Percentiles rank a stretch among this genome's conserved stretches.
phyloP scores from a whole-genome alignment of 2,329 filamentous ascomycete species.

The Penicillium sp. region DNA sequence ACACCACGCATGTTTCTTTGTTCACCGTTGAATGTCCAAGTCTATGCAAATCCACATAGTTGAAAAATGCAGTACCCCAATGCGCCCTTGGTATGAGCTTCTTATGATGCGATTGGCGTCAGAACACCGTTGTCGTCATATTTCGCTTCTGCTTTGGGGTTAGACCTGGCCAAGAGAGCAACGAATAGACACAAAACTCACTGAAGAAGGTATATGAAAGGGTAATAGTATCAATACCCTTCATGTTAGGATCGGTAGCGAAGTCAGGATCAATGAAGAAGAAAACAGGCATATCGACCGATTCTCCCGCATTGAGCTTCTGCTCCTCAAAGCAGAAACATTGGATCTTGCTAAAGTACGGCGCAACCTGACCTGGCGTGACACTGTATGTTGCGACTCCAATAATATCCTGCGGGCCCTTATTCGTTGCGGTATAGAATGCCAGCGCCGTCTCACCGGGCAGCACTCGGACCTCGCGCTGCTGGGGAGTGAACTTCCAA shows the following conservation, averaged over 20 bases:
- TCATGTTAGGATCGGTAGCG: constrained; percentile 88
- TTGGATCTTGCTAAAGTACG: constrained; percentile 99
- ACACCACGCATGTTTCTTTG: not conserved
- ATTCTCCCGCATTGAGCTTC: constrained; percentile 88
- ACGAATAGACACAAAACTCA: constrained; percentile 49
- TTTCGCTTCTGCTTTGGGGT: constrained; percentile 64
- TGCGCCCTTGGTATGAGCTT: not conserved
- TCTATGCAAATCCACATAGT: not conserved
- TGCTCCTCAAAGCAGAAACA: constrained; percentile 99
- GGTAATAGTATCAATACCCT: constrained; percentile 89
- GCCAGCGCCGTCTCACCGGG: constrained; percentile 95
- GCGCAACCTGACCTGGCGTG: constrained; percentile 90
- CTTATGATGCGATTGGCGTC: constrained; percentile 51
- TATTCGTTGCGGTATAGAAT: constrained; percentile 96
- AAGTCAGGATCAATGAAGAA: constrained; percentile 98
- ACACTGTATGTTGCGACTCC: constrained; percentile 98
- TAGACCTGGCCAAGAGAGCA: constrained; percentile 3
- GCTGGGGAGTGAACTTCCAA: constrained; percentile 96
- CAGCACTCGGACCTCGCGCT: constrained; percentile 91
- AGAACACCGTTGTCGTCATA: constrained; percentile 80
- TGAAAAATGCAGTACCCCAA: not conserved
- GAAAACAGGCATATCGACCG: constrained; percentile 99
- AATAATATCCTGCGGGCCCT: constrained; percentile 87
- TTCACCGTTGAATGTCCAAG: not conserved
- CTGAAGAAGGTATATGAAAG: constrained; percentile 98